Conservation (phyloP, 495 filamentous ascomycete species). For the Filosporella fistucella region DNA sequence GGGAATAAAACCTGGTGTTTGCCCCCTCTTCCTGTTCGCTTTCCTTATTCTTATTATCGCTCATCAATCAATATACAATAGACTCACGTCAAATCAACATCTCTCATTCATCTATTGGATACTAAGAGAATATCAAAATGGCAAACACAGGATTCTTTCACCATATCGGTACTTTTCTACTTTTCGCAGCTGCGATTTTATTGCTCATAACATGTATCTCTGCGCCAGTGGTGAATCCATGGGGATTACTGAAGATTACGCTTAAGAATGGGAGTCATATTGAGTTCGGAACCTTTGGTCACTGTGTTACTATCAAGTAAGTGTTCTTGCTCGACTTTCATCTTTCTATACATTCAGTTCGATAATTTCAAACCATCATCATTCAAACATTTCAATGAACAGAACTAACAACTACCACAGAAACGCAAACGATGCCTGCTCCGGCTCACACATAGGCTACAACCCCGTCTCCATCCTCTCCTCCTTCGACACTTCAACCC, state of each 20-base stretch:
- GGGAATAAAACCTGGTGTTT: too few species aligned
- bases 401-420: conserved; percentile 27
- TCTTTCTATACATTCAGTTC: conserved; percentile 1
- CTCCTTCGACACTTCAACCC: conserved; percentile 27
- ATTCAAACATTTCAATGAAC: too few species aligned
- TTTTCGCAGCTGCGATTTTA: conserved; percentile 48
- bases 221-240: conserved; percentile 47
- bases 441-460: conserved; percentile 44
- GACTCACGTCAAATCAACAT: too few species aligned
- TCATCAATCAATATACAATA: too few species aligned
- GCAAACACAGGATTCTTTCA: conserved; percentile 44
- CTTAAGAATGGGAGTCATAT: conserved; percentile 32
- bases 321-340: neutral
- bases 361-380: too few species aligned
- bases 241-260: conserved; percentile 45
- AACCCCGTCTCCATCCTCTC: conserved; percentile 39
- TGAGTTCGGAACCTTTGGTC: conserved; percentile 55
- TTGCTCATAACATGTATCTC: conserved; percentile 56
- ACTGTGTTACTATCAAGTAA: conserved; percentile 33
- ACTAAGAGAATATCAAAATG: too few species aligned
- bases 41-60: too few species aligned
- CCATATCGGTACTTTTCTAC: conserved; percentile 55
- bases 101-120: too few species aligned
- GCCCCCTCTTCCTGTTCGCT: too few species aligned
- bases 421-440: conserved; percentile 44